Conservation (phyloP, 192 early-diverging fungal genomes). For the Dimargaris verticillata region DNA sequence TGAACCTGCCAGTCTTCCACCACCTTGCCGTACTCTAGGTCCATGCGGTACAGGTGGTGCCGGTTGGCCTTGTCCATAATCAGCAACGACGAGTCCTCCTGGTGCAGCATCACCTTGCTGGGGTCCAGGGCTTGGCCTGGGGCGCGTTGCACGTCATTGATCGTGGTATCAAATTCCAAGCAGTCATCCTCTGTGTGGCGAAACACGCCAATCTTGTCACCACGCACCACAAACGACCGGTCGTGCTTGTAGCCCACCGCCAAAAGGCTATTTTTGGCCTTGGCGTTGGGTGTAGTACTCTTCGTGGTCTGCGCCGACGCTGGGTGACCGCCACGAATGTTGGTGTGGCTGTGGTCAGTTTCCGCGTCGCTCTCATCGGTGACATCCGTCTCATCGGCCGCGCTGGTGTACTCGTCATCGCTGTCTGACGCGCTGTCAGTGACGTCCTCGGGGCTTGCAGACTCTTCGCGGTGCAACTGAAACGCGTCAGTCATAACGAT, state of each 20-base stretch:
- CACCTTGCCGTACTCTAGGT: slow-evolving; percentile 76
- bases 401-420: slow-evolving; percentile 12
- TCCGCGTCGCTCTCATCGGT: slow-evolving; percentile 31
- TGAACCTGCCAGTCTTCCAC: slow-evolving; percentile 88
- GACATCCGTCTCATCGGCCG: slow-evolving; percentile 22
- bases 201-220: slow-evolving; percentile 79
- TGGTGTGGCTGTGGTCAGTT: slow-evolving; percentile 17
- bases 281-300: neutral
- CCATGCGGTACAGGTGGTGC: slow-evolving; percentile 73
- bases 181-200: slow-evolving; percentile 54
- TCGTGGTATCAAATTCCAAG: slow-evolving; percentile 63
- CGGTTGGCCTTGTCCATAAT: slow-evolving; percentile 53
- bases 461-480: slow-evolving; percentile 10
- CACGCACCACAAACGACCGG: slow-evolving; percentile 81
- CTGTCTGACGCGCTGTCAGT: slow-evolving; percentile 8
- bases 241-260: slow-evolving; percentile 72
- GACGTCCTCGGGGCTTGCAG: neutral
- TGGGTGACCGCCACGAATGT: slow-evolving; percentile 1
- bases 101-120: slow-evolving; percentile 62
- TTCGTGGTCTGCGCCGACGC: neutral
- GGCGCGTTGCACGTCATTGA: slow-evolving; percentile 49
- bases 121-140: slow-evolving; percentile 51
- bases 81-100: slow-evolving; percentile 67
- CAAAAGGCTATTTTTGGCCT: slow-evolving; percentile 55
- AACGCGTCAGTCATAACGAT: slow-evolving; percentile 36